phyloP scores from a whole-genome alignment of 768 basidiomycete genomes.

The Collybia sp. region DNA sequence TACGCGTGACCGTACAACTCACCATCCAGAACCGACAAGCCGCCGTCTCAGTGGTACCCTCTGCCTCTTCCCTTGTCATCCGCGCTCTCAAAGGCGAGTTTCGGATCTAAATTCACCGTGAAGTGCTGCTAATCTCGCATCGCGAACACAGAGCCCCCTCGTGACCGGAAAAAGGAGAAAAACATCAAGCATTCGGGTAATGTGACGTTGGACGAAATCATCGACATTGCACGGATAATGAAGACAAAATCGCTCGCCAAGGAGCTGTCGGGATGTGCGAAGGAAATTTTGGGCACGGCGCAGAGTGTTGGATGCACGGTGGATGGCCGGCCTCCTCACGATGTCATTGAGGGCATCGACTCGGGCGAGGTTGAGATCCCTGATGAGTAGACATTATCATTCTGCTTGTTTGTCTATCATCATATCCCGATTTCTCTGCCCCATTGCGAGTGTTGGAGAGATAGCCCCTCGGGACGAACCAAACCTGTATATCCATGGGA shows the following conservation, averaged over 20 bases:
- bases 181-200: constrained; percentile 99
- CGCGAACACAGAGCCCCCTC: constrained; percentile 76
- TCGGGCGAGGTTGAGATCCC: constrained; percentile 83
- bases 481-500: no score
- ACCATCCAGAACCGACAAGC: constrained; percentile 99
- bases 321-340: constrained; percentile 90
- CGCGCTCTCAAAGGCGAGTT: constrained; percentile 92
- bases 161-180: constrained; percentile 99
- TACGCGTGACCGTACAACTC: constrained; percentile 97
- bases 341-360: constrained; percentile 85
- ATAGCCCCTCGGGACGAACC: no score
- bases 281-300: constrained; percentile 98
- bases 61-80: constrained; percentile 96
- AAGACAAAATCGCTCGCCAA: constrained; percentile 91
- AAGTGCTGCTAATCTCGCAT: not conserved
- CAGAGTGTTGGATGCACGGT: constrained; percentile 97
- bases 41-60: constrained; percentile 91
- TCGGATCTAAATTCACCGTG: not conserved
- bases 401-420: constrained; percentile 19
- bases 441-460: no score
- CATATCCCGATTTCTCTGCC: not conserved
- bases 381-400: constrained; percentile 58
- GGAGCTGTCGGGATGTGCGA: constrained; percentile 81
- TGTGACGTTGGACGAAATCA: constrained; percentile 88
- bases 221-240: constrained; percentile 96